Percentiles rank a stretch among this genome's conserved stretches.
Evolutionary conservation across 192 early-diverging fungal genomes (phyloP).

Genomic region (Gonapodya prolifera): DNA sequence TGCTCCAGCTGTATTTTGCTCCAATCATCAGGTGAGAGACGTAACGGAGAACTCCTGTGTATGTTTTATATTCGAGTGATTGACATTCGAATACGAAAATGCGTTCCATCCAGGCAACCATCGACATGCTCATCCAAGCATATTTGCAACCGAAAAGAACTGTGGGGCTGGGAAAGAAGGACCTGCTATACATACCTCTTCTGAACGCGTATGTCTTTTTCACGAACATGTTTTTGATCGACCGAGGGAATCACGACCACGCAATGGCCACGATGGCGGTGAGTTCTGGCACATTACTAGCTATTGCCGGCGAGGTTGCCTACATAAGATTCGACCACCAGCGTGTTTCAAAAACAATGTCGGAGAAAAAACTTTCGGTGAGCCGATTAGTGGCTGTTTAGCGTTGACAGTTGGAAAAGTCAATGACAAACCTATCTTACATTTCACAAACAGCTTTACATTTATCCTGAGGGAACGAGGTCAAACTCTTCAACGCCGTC

Average conservation of each 20-base stretch:
- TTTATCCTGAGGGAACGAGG: slow-evolving; percentile 3
- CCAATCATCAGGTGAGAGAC: background rate
- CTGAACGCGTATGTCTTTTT: background rate
- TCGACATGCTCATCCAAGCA: background rate
- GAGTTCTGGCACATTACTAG: background rate
- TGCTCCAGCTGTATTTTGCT: background rate
- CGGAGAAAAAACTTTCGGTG: background rate
- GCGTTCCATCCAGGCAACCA: background rate
- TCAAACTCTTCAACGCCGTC: background rate
- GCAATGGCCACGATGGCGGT: background rate
- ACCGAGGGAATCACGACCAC: background rate
- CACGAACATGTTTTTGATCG: background rate
- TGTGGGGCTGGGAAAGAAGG: background rate
- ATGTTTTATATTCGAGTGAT: background rate
- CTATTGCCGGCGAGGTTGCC: background rate
- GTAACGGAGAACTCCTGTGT: background rate
- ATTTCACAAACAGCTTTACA: background rate
- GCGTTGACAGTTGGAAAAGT: background rate
- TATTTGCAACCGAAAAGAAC: background rate
- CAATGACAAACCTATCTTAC: background rate
- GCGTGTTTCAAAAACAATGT: background rate
- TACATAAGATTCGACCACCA: background rate
- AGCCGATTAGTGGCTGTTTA: background rate
- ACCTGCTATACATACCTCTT: background rate
- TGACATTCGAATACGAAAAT: background rate